Conservation (phyloP, 441 rosid genomes). For the Erodium moschatum region DNA sequence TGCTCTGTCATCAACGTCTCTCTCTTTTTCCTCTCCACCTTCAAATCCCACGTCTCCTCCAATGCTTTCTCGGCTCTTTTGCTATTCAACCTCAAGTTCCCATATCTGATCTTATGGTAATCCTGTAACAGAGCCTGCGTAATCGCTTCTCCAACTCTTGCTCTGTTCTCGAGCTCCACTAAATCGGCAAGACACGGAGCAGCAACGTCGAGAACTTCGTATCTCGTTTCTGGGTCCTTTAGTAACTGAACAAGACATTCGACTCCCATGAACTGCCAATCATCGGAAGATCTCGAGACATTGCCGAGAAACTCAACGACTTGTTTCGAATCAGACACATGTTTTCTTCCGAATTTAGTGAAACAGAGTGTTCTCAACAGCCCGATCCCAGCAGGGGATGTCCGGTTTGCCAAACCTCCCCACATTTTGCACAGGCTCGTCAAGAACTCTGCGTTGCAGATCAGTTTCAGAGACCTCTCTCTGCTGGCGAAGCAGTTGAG, state of each 20-base stretch:
- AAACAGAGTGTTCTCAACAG: constrained; percentile 47
- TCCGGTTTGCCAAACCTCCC: too few species aligned
- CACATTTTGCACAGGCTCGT: constrained; percentile 46
- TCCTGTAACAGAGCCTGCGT: constrained; percentile 40
- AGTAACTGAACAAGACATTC: constrained; percentile 61
- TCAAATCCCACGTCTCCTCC: constrained; percentile 46
- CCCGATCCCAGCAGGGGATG: constrained; percentile 42
- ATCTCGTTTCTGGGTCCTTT: constrained; percentile 51
- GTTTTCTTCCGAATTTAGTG: constrained; percentile 42
- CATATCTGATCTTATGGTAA: constrained; percentile 45
- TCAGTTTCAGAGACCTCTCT: constrained; percentile 31
- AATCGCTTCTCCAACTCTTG: constrained; percentile 38
- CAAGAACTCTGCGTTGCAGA: constrained; percentile 46
- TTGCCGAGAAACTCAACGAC: constrained; percentile 44
- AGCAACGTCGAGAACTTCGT: constrained; percentile 38
- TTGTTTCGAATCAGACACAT: constrained; percentile 29
- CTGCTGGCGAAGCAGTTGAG: constrained; percentile 61
- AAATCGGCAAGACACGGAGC: constrained; percentile 47
- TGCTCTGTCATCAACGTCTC: constrained; percentile 42
- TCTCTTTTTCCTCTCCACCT: constrained; percentile 49
- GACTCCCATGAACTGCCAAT: constrained; percentile 61
- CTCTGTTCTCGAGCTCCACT: constrained; percentile 43
- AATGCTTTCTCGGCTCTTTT: constrained; percentile 38
- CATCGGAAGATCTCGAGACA: constrained; percentile 55
- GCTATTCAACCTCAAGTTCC: constrained; percentile 32